Evolutionary conservation across 2,329 filamentous ascomycete genomes (phyloP).

Genomic region (Blumeriella jaapii): DNA sequence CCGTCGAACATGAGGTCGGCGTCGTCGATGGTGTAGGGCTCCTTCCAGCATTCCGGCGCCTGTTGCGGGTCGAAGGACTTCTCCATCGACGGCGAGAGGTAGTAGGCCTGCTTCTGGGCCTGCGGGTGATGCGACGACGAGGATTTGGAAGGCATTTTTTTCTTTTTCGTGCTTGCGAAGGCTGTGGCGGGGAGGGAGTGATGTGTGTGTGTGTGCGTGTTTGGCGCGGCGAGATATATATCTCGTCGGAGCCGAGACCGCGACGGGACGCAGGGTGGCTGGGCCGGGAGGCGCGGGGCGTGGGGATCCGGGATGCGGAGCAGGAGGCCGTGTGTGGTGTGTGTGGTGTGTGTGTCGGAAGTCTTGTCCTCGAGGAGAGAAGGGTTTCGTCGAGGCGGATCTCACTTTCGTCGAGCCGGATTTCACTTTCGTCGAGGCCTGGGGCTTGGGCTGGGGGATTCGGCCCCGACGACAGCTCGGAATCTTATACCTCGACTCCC

Average conservation of each 20-base stretch:
- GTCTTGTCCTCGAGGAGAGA: too few species aligned
- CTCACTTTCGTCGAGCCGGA: too few species aligned
- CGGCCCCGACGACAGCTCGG: too few species aligned
- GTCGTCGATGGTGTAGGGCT: constrained; percentile 22
- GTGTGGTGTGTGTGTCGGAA: too few species aligned
- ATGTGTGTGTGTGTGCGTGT: background rate
- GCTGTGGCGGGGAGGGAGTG: background rate
- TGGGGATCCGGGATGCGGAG: too few species aligned
- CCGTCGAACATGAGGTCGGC: constrained; percentile 24
- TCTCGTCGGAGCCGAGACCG: constrained; percentile 2
- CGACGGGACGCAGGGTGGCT: constrained; percentile 2
- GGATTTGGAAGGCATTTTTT: background rate
- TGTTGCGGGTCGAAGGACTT: constrained; percentile 12
- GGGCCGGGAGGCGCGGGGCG: too few species aligned
- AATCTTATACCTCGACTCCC: too few species aligned
- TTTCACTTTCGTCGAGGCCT: too few species aligned
- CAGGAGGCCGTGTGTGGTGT: too few species aligned
- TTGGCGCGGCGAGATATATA: background rate
- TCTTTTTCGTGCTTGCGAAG: background rate
- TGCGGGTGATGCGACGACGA: constrained; percentile 2
- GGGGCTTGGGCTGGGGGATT: too few species aligned
- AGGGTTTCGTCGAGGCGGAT: too few species aligned
- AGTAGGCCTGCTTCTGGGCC: background rate
- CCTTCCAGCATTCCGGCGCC: constrained; percentile 16
- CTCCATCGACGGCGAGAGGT: background rate